Evolutionary conservation across 495 filamentous ascomycete genomes (phyloP), one percentile per base, ranked within the genome.

Genomic region (Beverwykella pulmonaria): DNA sequence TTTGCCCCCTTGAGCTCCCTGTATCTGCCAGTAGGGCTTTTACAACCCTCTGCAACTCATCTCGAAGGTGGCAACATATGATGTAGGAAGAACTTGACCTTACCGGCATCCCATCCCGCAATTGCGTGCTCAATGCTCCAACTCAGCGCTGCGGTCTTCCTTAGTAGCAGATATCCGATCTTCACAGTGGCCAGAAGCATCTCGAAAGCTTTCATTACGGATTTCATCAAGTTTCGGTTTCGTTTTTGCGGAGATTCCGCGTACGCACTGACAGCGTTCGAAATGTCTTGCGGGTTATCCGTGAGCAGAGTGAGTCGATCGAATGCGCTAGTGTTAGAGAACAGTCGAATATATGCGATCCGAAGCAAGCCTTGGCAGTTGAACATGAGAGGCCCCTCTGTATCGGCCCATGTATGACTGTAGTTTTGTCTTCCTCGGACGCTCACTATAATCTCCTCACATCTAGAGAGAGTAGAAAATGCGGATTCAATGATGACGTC

Each of bases 111-210:
- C 65, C 65, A 68, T 25, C 49, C 57, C 5, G 65, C 57, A 25
- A 68, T 52, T 8, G 65, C 65, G 32, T 62, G 59, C 52, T 68
- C 65, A 39, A 68, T 39, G 44, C 65, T 68, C 65, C 65, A 68
- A 34, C 34, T 68, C 22, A 68, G 32, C n/a, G 65, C 65, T 15
- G 65, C 65, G 17, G 65, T 68, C 44, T 68, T 68, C 7, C 65
- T 29, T 5, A 68, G 27, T 17, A 68, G 53, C 48, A 62, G 20
- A 12, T 55, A 36, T 29, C 65, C 59, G 10, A 58, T 53, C 20
- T 39, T 52, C n/a, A 68, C 50, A 15, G 65, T 34, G 15, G 23
- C 20, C 17, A 62, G 22, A 22, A 68, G 39, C 19, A 49, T 50
- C 50, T 56, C 57, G 36, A 30, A 62, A 6, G 65, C 65, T 26